Conservation (phyloP, 2,329 filamentous ascomycete genomes). For the Pseudogymnoascus sp. region DNA sequence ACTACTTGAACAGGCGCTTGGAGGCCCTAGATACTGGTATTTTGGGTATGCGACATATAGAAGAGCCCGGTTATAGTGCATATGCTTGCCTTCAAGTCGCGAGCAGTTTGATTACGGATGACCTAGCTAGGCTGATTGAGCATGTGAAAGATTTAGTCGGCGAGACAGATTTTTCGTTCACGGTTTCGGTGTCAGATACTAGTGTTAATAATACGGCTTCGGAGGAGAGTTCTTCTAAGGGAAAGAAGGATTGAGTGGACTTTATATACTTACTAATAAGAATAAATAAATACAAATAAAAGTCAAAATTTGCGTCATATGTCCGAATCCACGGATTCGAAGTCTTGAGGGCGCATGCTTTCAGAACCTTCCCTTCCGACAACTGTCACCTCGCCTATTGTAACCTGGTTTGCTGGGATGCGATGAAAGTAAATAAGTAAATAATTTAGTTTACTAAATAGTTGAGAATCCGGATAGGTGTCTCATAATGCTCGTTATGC, state of each 20-base stretch:
- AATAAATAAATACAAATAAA: background rate
- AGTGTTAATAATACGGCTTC: constrained; percentile 12
- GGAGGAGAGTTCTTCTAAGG: background rate
- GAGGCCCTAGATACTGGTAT: constrained; percentile 55
- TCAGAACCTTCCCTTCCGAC: no score
- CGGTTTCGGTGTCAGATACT: constrained; percentile 18
- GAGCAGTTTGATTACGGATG: constrained; percentile 61
- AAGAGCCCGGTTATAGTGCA: constrained; percentile 66
- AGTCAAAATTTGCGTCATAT: background rate
- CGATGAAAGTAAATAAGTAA: no score
- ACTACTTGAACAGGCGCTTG: constrained; percentile 53
- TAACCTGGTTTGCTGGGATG: no score
- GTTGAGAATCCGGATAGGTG: no score
- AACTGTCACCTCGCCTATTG: no score
- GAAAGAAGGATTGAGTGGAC: constrained; percentile 8
- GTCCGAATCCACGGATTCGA: no score
- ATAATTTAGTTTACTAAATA: no score
- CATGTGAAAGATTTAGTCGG: constrained; percentile 62
- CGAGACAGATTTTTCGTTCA: constrained; percentile 58
- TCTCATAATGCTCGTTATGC: no score
- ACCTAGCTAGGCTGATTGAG: constrained; percentile 56
- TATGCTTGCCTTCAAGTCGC: constrained; percentile 72
- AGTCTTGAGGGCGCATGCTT: no score
- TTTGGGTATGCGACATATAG: constrained; percentile 56
- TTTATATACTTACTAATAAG: background rate